Evolutionary conservation across 2,329 filamentous ascomycete genomes (phyloP).

Genomic region (Westerdykella ornata): DNA sequence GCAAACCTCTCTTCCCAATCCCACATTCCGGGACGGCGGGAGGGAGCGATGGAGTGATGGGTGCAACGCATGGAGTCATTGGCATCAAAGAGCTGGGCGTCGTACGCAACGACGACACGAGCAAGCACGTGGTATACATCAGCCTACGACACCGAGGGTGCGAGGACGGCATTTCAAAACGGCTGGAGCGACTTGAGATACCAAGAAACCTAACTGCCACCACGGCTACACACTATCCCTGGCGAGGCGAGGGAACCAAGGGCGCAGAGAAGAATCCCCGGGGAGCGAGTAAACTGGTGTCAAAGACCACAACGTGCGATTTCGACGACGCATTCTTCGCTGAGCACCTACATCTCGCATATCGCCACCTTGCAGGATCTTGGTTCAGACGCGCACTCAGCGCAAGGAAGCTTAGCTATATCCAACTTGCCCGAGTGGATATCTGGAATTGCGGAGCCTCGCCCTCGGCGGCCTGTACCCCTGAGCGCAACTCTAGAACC

Average conservation of each 20-base stretch:
- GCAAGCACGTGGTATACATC: no score
- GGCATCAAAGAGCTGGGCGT: no score
- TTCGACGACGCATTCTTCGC: slow-evolving; percentile 29
- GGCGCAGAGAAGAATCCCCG: no score
- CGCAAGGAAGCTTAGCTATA: slow-evolving; percentile 14
- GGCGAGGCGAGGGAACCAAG: no score
- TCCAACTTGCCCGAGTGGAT: slow-evolving; percentile 13
- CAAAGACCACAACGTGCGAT: slow-evolving; percentile 6
- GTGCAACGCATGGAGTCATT: no score
- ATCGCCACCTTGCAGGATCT: slow-evolving; percentile 16
- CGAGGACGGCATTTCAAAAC: background rate
- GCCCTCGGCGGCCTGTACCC: background rate
- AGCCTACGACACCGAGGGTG: background rate
- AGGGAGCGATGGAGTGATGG: no score
- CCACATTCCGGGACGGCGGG: no score
- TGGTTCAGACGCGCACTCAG: slow-evolving; percentile 18
- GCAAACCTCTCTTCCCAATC: no score
- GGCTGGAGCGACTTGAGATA: background rate
- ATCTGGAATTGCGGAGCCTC: slow-evolving; percentile 14
- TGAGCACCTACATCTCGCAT: slow-evolving; percentile 8
- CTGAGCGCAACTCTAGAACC: background rate
- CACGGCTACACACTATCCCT: no score
- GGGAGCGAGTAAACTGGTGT: no score
- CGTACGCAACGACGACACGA: no score
- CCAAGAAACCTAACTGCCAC: background rate